Conservation (phyloP, 1,284 basidiomycete genomes). For the Irpex sp. region DNA sequence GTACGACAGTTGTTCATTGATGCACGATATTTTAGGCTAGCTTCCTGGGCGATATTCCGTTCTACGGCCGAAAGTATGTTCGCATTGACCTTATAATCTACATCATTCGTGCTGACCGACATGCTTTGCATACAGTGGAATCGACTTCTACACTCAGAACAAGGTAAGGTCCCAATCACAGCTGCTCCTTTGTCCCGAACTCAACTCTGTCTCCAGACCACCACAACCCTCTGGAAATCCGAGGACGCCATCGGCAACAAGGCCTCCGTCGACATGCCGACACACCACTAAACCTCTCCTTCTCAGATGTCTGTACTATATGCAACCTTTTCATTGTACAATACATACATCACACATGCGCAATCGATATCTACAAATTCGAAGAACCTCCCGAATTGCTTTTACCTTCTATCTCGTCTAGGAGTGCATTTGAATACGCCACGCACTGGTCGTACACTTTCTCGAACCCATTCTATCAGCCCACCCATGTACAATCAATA, state of each 20-base stretch:
- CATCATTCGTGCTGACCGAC: not conserved
- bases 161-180: slow-evolving; percentile 42
- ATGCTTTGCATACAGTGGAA: slow-evolving; percentile 42
- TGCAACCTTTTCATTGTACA: slow-evolving; percentile 2
- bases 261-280: slow-evolving; percentile 82
- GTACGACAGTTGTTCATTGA: not conserved
- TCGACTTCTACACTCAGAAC: slow-evolving; percentile 90
- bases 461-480: slow-evolving; percentile 48
- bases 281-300: slow-evolving; percentile 44
- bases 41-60: slow-evolving; percentile 82
- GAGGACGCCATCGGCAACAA: slow-evolving; percentile 75
- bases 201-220: slow-evolving; percentile 45
- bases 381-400: not conserved
- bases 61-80: slow-evolving; percentile 79
- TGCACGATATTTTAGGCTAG: slow-evolving; percentile 47
- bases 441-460: slow-evolving; percentile 60
- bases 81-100: not conserved
- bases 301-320: not conserved
- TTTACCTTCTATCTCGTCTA: slow-evolving; percentile 49
- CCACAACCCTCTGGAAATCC: slow-evolving; percentile 76
- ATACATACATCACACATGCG: not conserved
- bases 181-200: not conserved
- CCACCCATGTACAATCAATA: too few species aligned
- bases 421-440: slow-evolving; percentile 64
- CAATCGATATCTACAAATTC: not conserved